Conservation (phyloP, 1,284 basidiomycete species). For the Malassezia yamatoensis region DNA sequence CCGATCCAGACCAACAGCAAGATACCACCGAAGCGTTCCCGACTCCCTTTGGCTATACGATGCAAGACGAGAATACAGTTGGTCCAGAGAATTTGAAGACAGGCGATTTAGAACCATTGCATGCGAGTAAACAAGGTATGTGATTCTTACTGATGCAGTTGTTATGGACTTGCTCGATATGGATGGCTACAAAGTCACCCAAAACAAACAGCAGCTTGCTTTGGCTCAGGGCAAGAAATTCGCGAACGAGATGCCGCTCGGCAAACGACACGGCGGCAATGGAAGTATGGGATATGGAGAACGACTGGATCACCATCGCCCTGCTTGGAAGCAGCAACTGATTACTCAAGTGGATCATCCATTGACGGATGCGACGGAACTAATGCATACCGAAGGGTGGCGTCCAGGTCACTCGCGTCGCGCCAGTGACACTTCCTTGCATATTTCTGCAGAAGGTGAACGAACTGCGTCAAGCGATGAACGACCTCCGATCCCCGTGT, state of each 20-base stretch:
- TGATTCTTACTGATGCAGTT: not conserved
- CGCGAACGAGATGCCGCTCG: constrained; percentile 40
- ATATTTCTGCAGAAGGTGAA: not conserved
- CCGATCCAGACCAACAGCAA: not conserved
- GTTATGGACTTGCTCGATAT: constrained; percentile 35
- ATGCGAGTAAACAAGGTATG: constrained; percentile 16
- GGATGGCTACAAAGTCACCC: constrained; percentile 46
- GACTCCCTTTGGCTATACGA: constrained; percentile 22
- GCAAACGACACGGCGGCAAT: constrained; percentile 37
- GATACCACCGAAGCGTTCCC: constrained; percentile 26
- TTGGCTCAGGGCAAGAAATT: constrained; percentile 37
- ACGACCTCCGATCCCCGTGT: constrained; percentile 7
- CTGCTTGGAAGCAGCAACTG: constrained; percentile 13
- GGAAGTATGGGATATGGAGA: constrained; percentile 20
- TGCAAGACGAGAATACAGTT: not conserved
- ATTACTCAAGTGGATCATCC: not conserved
- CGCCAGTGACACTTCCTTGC: constrained; percentile 13
- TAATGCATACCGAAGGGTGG: not conserved
- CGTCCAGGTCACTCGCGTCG: constrained; percentile 4
- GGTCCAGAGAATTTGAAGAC: not conserved
- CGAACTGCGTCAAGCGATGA: not conserved
- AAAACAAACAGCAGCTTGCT: constrained; percentile 36
- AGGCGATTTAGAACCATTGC: constrained; percentile 14
- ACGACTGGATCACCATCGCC: constrained; percentile 16
- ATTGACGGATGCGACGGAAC: not conserved